These are phyloP conservation scores for Phaeodactylum tricornutum DNA, from an alignment of 108 stramenopile species.

Conservation along the genomic window DNA sequence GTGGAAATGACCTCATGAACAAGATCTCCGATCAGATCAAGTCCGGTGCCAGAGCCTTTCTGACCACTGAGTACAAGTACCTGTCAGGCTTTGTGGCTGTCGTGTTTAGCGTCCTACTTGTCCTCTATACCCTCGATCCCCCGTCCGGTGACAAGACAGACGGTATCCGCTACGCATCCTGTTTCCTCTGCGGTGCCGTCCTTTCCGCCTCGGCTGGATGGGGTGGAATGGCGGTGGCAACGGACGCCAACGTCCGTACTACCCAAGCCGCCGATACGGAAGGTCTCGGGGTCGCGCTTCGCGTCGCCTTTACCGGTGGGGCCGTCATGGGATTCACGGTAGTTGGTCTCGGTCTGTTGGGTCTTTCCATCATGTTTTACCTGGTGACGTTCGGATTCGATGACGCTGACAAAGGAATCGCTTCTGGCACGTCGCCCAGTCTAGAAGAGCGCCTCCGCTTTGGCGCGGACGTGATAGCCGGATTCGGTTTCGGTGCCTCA, in stretches of 20 bases:
- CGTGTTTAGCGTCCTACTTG: constrained; percentile 29
- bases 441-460: constrained; percentile 9
- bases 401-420: neutral
- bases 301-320: constrained; percentile 79
- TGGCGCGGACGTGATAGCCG: constrained; percentile 62
- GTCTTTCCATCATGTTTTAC: constrained; percentile 45
- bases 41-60: constrained; percentile 83
- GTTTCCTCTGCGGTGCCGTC: constrained; percentile 82
- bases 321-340: constrained; percentile 60
- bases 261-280: constrained; percentile 75
- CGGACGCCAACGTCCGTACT: constrained; percentile 88
- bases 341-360: constrained; percentile 37
- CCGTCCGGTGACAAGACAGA: constrained; percentile 30
- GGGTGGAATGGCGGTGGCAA: constrained; percentile 82
- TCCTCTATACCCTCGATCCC: constrained; percentile 48
- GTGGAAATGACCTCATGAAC: constrained; percentile 62
- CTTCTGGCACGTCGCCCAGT: neutral
- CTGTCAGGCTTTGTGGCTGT: constrained; percentile 68
- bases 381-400: constrained; percentile 44
- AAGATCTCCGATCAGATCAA: constrained; percentile 71
- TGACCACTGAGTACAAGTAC: constrained; percentile 88
- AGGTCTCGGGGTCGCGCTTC: constrained; percentile 70
- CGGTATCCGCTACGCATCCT: constrained; percentile 68
- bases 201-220: constrained; percentile 75
- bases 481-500: constrained; percentile 93